Base-by-base conservation (phyloP, 1,139 yeast genomes). In the Candida tetrigidarum region DNA sequence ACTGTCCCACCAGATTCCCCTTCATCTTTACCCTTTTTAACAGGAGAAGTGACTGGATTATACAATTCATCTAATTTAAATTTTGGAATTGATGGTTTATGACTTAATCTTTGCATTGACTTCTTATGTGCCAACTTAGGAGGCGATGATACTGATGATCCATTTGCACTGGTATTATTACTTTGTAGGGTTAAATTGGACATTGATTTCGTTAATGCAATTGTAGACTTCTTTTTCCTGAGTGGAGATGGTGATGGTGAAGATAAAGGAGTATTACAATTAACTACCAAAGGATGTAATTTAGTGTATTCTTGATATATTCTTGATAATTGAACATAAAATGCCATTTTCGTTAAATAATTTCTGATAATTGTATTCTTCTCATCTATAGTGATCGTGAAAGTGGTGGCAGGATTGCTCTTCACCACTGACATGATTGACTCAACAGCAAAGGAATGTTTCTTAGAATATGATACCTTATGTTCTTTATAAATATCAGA, bases 291-390 rank as follows among this genome's bases (percentile, higher is more conserved):
- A 8, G 57, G 53, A 23, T 49, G 48, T 40, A 51, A 56, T 46
- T 58, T 63, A 5, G 59, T 41, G 39, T 60, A 60, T 47, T 63
- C 67, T 20, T 58, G 60, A 59, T 77, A 83, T 8, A 84, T 75
- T 39, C 91, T 63, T 22, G 76, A 80, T n/a, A 83, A 77, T 60
- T 84, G 91, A 14, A 84, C 80, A 48, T 78, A 73, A 43, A 79
- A 74, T 11, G 87, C 86, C 38, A 84, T 53, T 40, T 66, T 70
- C 14, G 66, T 67, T 19, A 84, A 63, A 56, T 80, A 84, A 14
- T 59, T 62, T 35, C 66, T 51, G 9, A 84, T 76, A 14, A 84
- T 78, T 14, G 52, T 44, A 0, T 75, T 65, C 41, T 83, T 66
- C 44, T 75, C 78, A 39, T 71, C 67, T 43, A 73, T 58, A 4